phyloP scores from a whole-genome alignment of 2,329 filamentous ascomycete genomes.

The Coccinonectria pachysandricola region DNA sequence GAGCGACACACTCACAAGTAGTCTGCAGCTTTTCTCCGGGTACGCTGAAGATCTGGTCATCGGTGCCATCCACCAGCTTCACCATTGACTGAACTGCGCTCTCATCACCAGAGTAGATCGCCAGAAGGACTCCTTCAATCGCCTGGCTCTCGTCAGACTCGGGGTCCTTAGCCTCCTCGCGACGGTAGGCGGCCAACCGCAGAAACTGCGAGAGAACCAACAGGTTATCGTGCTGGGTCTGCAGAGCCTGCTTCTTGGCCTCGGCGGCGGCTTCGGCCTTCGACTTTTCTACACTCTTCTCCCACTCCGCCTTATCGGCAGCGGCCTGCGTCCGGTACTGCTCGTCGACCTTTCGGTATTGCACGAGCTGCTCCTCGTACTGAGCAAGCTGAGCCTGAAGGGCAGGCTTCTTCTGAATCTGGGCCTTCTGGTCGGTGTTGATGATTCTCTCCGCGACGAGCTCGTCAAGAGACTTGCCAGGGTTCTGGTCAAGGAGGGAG shows the following conservation, averaged over 20 bases:
- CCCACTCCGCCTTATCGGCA: constrained; percentile 48
- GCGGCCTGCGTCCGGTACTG: constrained; percentile 55
- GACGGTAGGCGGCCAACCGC: constrained; percentile 65
- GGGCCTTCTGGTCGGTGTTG: constrained; percentile 70
- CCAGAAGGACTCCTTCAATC: constrained; percentile 67
- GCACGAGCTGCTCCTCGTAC: constrained; percentile 61
- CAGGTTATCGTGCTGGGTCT: constrained; percentile 53
- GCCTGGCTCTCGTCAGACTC: constrained; percentile 64
- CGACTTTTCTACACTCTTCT: constrained; percentile 46
- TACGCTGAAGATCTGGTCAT: constrained; percentile 56
- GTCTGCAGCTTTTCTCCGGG: constrained; percentile 54
- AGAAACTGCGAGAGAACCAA: constrained; percentile 70
- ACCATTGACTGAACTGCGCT: constrained; percentile 63
- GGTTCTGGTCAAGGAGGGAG: constrained; percentile 56
- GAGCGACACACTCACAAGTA: constrained; percentile 51
- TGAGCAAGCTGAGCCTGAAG: constrained; percentile 59
- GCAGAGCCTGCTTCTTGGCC: constrained; percentile 38
- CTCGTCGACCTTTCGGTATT: constrained; percentile 65
- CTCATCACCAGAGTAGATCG: constrained; percentile 71
- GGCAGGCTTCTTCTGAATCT: constrained; percentile 65
- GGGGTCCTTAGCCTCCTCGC: constrained; percentile 57
- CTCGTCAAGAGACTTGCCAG: constrained; percentile 61
- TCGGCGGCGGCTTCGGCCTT: constrained; percentile 44
- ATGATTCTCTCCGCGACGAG: constrained; percentile 62
- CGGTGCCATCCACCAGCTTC: constrained; percentile 63